A percentile compares a stretch with the other conserved stretches of the same genome.
These are phyloP conservation scores for Vigna trinervia DNA, from an alignment of 306 rosid genomes.

Conservation along the genomic window DNA sequence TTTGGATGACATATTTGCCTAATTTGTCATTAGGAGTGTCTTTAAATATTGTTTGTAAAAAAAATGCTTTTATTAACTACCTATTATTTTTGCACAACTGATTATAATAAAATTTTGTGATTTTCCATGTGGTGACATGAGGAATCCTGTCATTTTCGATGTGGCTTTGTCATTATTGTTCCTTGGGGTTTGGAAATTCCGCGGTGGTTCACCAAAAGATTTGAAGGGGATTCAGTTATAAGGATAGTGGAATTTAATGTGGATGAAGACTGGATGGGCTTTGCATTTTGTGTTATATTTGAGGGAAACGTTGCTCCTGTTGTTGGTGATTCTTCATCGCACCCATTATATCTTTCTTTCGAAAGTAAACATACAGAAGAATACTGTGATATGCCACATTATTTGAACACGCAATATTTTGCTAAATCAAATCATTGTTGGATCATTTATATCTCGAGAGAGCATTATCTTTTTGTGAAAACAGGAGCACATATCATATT, in stretches of 20 bases:
- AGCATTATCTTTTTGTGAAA: conserved; percentile 32
- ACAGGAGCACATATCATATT: background rate
- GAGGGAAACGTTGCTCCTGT: no score
- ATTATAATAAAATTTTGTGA: no score
- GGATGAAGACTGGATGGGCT: background rate
- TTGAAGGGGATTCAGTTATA: background rate
- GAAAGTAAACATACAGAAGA: conserved; percentile 13
- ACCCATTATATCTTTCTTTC: conserved; percentile 28
- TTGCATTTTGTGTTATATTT: conserved; percentile 7
- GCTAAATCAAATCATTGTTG: background rate
- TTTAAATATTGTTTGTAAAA: no score
- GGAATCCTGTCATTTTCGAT: conserved; percentile 1
- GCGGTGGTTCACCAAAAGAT: background rate
- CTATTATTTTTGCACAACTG: no score
- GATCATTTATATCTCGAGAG: conserved; percentile 25
- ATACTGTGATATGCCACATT: background rate
- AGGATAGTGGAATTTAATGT: background rate
- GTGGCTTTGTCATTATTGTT: conserved; percentile 39
- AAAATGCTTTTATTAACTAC: no score
- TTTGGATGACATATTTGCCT: background rate
- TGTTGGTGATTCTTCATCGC: background rate
- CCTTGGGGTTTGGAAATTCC: background rate
- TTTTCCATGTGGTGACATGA: background rate
- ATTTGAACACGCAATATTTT: background rate
- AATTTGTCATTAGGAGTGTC: background rate